These are phyloP conservation scores for Spathaspora arborariae DNA, from an alignment of 805 yeast species.

Conservation along the genomic window DNA sequence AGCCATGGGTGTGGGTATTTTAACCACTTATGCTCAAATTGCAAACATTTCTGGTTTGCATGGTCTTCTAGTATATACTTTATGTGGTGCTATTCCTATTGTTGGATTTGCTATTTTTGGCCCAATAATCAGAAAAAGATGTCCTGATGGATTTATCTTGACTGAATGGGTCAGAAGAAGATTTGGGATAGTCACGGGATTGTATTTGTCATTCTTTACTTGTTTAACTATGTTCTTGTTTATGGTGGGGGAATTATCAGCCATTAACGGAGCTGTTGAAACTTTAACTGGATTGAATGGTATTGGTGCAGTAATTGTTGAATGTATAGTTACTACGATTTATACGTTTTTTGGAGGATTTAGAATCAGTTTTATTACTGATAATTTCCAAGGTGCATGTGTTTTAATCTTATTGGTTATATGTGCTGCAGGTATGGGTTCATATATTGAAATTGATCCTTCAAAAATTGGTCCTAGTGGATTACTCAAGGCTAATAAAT, in stretches of 20 bases:
- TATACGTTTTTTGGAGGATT: slow-evolving; percentile 90
- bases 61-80: slow-evolving; percentile 76
- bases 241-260: slow-evolving; percentile 84
- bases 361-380: slow-evolving; percentile 82
- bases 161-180: slow-evolving; percentile 93
- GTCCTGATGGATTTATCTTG: slow-evolving; percentile 87
- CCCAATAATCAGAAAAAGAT: slow-evolving; percentile 69
- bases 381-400: slow-evolving; percentile 75
- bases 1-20: slow-evolving; percentile 88
- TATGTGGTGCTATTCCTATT: slow-evolving; percentile 81
- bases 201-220: slow-evolving; percentile 77
- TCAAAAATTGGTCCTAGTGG: slow-evolving; percentile 63
- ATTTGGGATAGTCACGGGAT: slow-evolving; percentile 67
- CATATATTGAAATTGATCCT: slow-evolving; percentile 61
- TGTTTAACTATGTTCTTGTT: slow-evolving; percentile 79
- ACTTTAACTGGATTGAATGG: slow-evolving; percentile 77
- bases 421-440: slow-evolving; percentile 76
- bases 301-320: slow-evolving; percentile 76
- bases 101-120: slow-evolving; percentile 79
- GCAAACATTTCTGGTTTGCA: slow-evolving; percentile 85
- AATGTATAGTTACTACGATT: slow-evolving; percentile 81
- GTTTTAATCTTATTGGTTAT: slow-evolving; percentile 66
- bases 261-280: slow-evolving; percentile 71
- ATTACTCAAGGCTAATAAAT: slow-evolving; percentile 57
- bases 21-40: slow-evolving; percentile 82